Percentiles rank a stretch among this genome's conserved stretches.
Evolutionary conservation across 768 basidiomycete genomes (phyloP).

Genomic region (Plicaturopsis crispa): DNA sequence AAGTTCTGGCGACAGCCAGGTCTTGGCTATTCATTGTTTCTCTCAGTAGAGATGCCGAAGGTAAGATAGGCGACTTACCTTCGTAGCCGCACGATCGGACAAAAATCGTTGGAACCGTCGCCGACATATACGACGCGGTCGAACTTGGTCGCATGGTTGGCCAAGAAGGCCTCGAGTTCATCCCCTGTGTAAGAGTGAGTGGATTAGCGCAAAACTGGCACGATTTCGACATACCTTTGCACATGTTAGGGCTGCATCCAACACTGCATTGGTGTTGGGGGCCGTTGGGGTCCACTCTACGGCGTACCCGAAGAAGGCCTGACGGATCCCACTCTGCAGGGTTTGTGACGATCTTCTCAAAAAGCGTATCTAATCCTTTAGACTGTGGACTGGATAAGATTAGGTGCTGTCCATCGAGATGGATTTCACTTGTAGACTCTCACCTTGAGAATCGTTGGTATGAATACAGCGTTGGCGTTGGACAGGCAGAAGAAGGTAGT

Average conservation of each 20-base stretch:
- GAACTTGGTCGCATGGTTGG: slow-evolving; percentile 48
- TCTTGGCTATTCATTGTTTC: slow-evolving; percentile 55
- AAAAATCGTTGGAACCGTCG: slow-evolving; percentile 94
- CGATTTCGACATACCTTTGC: slow-evolving; percentile 62
- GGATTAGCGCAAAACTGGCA: neutral
- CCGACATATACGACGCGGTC: slow-evolving; percentile 87
- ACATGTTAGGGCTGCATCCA: slow-evolving; percentile 96
- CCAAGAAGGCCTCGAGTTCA: slow-evolving; percentile 81
- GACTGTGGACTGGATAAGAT: slow-evolving; percentile 36
- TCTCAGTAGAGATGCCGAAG: neutral
- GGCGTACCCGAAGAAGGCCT: slow-evolving; percentile 66
- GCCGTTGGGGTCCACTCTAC: slow-evolving; percentile 68
- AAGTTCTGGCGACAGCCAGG: slow-evolving; percentile 68
- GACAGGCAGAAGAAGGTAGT: slow-evolving; percentile 86
- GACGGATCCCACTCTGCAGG: slow-evolving; percentile 75
- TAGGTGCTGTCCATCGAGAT: neutral
- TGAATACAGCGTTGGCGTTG: slow-evolving; percentile 90
- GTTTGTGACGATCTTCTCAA: slow-evolving; percentile 87
- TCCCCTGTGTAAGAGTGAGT: slow-evolving; percentile 47
- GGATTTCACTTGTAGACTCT: slow-evolving; percentile 4
- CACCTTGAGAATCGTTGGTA: slow-evolving; percentile 82
- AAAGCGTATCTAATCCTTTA: slow-evolving; percentile 64
- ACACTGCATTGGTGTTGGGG: slow-evolving; percentile 79
- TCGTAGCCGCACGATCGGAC: slow-evolving; percentile 78
- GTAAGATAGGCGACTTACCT: no score